Evolutionary conservation across 2,329 filamentous ascomycete species (phyloP).

Genomic region (Fusarium newnesense): DNA sequence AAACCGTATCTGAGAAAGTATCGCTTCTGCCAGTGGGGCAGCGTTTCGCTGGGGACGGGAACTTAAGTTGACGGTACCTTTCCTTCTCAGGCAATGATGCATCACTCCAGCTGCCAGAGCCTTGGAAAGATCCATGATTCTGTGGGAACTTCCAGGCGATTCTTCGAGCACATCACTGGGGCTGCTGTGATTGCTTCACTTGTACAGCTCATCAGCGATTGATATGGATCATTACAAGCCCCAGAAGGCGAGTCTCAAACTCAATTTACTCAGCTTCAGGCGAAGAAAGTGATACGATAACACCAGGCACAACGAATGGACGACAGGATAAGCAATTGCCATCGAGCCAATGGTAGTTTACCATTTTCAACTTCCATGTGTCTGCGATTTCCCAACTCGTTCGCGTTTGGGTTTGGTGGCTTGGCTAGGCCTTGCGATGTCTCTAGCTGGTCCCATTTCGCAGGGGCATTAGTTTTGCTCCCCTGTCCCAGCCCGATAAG

Average conservation of each 20-base stretch:
- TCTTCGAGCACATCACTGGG: constrained; percentile 17
- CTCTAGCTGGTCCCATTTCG: constrained; percentile 20
- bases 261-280: background rate
- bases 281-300: constrained; percentile 26
- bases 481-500: constrained; percentile 38
- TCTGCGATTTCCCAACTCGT: constrained; percentile 23
- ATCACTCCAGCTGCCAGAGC: constrained; percentile 5
- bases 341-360: constrained; percentile 26
- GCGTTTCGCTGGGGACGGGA: constrained; percentile 31
- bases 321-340: constrained; percentile 13
- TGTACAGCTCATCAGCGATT: background rate
- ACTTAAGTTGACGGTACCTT: constrained; percentile 27
- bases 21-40: constrained; percentile 14
- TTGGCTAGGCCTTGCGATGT: constrained; percentile 34
- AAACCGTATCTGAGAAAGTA: constrained; percentile 20
- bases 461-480: constrained; percentile 22
- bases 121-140: constrained; percentile 34
- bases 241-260: constrained; percentile 4
- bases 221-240: background rate
- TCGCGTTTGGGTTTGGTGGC: constrained; percentile 39
- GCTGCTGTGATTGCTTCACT: background rate
- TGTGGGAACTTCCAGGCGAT: constrained; percentile 20
- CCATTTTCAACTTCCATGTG: constrained; percentile 26
- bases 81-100: constrained; percentile 30
- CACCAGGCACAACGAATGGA: constrained; percentile 18